Evolutionary conservation across 2,329 filamentous ascomycete genomes (phyloP), one percentile per base, ranked within the genome.

Genomic region (Aspergillus novofumigatus): DNA sequence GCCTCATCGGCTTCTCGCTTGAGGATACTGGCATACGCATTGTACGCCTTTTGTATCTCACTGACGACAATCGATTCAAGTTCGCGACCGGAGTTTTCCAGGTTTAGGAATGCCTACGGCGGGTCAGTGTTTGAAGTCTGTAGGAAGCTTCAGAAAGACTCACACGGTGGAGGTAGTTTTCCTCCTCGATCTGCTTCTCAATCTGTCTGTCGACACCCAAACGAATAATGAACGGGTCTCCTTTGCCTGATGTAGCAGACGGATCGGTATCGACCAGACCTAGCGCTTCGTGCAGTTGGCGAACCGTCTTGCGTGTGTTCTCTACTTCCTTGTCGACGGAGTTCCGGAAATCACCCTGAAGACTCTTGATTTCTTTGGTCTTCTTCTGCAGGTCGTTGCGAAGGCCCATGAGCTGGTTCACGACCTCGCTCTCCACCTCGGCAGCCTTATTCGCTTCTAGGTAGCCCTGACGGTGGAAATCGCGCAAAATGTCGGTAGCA

Each of bases 11-110:
- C 90, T 71, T 97, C 93, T 49, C 92, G 88, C 78, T 93, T 96
- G 59, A 97, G 79, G 62, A 97, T 96, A 53, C 88, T 89, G 25
- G 92, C 90, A 65, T 96, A 91, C 2, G 92, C 92, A 67, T 94
- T 96, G 78, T 97, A 97, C 0, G 94, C 92, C 74, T 97, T 97
- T 71, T 99, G 94, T 45, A 99, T 95, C 75, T 99, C 94, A 64
- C 92, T 91, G 14, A 99, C 91, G 0, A 99, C 91, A 62, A 99
- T 97, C 0, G 91, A 90, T 75, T 99, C 94, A 2, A 99, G 84
- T 75, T 99, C 94, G 59, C 92, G 88, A 2, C 94, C 94, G 17
- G 94, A 97, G 64, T 86, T 90, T 73, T 99, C 94, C 14, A 99
- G 82, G 71, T 99, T 97, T 52, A 97, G 81, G 68, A 95, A 97